A percentile compares a stretch with the other conserved stretches of the same genome.
Evolutionary conservation across 768 basidiomycete genomes (phyloP).

Genomic region (Boletus eberwhitei): DNA sequence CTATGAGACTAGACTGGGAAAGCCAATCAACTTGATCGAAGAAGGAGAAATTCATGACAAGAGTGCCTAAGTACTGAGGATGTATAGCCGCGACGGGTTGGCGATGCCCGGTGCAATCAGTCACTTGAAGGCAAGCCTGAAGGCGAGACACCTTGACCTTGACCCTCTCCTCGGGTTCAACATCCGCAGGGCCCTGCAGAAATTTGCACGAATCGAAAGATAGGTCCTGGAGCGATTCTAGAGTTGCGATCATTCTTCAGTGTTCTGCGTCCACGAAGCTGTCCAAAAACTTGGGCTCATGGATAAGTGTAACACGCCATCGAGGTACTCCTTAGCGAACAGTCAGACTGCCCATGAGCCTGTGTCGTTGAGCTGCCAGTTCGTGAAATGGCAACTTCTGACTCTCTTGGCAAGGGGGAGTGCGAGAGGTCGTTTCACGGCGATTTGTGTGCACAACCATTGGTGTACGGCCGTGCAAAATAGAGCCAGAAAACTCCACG

Average conservation of each 20-base stretch:
- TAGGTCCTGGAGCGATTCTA: constrained; percentile 16
- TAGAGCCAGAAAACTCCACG: constrained; percentile 21
- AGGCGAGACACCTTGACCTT: constrained; percentile 10
- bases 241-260: constrained; percentile 13
- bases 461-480: too few species aligned
- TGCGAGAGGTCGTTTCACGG: constrained; percentile 26
- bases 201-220: constrained; percentile 6
- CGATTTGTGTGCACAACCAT: constrained; percentile 32
- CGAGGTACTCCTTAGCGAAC: not conserved
- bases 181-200: not conserved
- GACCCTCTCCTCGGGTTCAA: not conserved
- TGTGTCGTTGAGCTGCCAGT: not conserved
- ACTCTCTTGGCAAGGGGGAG: constrained; percentile 31
- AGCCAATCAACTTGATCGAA: not conserved
- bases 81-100: not conserved
- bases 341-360: constrained; percentile 1
- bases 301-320: constrained; percentile 14
- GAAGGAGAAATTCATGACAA: not conserved
- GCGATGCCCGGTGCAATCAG: accelerated
- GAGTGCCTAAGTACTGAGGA: not conserved
- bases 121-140: constrained; percentile 3
- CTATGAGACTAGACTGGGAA: not conserved
- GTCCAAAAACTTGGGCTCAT: constrained; percentile 4
- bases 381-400: constrained; percentile 16
- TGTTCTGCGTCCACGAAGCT: constrained; percentile 11